These are phyloP conservation scores for Diplodia intermedia DNA, from an alignment of 2,329 filamentous ascomycete genomes.

Conservation along the genomic window DNA sequence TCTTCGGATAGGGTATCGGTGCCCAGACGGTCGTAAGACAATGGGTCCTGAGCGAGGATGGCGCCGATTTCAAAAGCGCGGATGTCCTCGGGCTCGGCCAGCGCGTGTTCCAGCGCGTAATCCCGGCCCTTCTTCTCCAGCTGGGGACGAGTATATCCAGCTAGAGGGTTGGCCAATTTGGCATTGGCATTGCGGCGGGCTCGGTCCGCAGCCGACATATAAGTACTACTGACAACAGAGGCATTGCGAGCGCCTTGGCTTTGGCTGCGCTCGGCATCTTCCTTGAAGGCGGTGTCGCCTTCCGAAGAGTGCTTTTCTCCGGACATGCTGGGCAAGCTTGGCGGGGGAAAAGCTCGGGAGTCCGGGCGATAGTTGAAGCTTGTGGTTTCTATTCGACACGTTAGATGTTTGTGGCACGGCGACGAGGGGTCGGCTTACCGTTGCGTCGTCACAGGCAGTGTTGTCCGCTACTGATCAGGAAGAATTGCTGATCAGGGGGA, in stretches of 20 bases:
- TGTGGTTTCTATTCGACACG: neutral
- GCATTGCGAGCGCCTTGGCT: slow-evolving; percentile 33
- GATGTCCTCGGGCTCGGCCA: slow-evolving; percentile 42
- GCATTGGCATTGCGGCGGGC: slow-evolving; percentile 51
- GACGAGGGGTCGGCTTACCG: slow-evolving; percentile 7
- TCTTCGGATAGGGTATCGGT: slow-evolving; percentile 59
- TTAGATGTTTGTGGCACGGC: neutral
- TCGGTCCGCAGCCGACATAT: slow-evolving; percentile 47
- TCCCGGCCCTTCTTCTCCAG: slow-evolving; percentile 63
- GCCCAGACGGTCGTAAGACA: slow-evolving; percentile 35
- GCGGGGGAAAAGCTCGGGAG: neutral
- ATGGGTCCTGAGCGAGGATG: slow-evolving; percentile 40
- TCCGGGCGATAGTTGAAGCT: neutral
- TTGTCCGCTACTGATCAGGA: slow-evolving; percentile 9
- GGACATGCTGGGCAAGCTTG: slow-evolving; percentile 26
- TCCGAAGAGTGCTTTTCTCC: slow-evolving; percentile 33
- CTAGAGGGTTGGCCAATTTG: slow-evolving; percentile 62
- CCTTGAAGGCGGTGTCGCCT: slow-evolving; percentile 35
- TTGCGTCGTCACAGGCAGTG: slow-evolving; percentile 5
- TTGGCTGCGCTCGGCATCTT: slow-evolving; percentile 23
- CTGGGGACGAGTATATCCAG: slow-evolving; percentile 57
- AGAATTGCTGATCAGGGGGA: neutral
- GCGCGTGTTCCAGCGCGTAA: slow-evolving; percentile 63
- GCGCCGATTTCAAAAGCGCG: slow-evolving; percentile 43
- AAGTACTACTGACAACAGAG: slow-evolving; percentile 35